Base-by-base conservation (phyloP, 345 rosid genomes). In the Orychophragmus violaceus region DNA sequence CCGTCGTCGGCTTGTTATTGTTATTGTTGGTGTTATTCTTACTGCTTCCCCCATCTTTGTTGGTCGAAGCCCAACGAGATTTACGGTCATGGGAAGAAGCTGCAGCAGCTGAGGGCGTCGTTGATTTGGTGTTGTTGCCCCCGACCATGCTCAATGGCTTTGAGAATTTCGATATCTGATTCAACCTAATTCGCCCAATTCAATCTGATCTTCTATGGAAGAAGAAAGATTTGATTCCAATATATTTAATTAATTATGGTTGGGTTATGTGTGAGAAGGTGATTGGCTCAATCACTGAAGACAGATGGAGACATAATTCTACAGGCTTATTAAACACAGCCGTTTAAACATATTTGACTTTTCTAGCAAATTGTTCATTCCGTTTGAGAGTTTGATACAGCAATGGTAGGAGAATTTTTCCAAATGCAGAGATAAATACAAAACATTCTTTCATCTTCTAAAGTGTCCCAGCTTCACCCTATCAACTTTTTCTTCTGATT, bases 21-120 rank as follows among this genome's bases (percentile, higher is more conserved):
- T 59, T 51, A 16, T 74, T 18, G 64, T 35, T 62, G 17, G 62
- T 22, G 67, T 59, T 64, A n/a, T 17, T 55, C 12, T 67, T 49
- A 63, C 63, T 62, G 55, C 52, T 41, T 44, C 82, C 69, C 17
- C 74, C 70, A 45, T 68, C 69, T 55, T 48, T 56, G 51, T 55
- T 67, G 59, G 9, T 61, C 1, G 85, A 77, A 52, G 69, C 87
- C 95, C 90, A 85, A 30, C 90, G 88, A 5, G 90, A 82, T 64
- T 84, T 87, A 46, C 84, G 88, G 28, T 79, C 53, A 30, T 81
- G 71, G 2, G 80, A 70, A 17, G 80, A 68, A 17, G 74, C 56
- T 25, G 64, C 11, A 21, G 68, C 17, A 23, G 77, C 66, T 0
- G 60, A n/a, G 9, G 35, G 68, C 14, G 72, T 35, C 5, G 82